These are phyloP conservation scores for Mucor plumbeus DNA, from an alignment of 371 early-diverging fungal species.

Conservation along the genomic window DNA sequence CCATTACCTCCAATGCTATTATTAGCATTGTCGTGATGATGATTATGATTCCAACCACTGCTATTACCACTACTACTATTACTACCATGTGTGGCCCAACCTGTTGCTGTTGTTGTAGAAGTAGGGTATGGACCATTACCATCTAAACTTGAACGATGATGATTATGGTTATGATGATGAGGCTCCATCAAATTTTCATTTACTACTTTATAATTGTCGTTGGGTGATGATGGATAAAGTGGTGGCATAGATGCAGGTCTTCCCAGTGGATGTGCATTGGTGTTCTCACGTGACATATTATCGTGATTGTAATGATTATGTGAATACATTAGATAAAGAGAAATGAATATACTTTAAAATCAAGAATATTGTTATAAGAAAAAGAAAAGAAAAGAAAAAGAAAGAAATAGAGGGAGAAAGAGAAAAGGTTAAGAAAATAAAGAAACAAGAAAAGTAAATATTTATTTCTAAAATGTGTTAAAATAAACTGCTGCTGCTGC, in stretches of 20 bases:
- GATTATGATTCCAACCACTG: slow-evolving; percentile 29
- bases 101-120: slow-evolving; percentile 11
- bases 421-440: background rate
- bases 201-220: background rate
- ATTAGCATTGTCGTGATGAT: background rate
- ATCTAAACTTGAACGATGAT: background rate
- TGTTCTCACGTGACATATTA: slow-evolving; percentile 17
- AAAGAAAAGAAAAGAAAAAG: slow-evolving; percentile 1
- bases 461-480: slow-evolving; percentile 5
- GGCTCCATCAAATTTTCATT: background rate
- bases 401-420: background rate
- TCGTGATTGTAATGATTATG: slow-evolving; percentile 17
- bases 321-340: slow-evolving; percentile 7
- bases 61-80: background rate
- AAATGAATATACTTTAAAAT: background rate
- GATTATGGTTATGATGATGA: background rate
- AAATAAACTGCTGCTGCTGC: slow-evolving; percentile 4
- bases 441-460: background rate
- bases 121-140: slow-evolving; percentile 12
- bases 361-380: background rate
- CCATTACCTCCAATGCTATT: slow-evolving; percentile 11
- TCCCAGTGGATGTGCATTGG: slow-evolving; percentile 28
- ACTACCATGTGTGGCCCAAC: slow-evolving; percentile 18
- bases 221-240: slow-evolving; percentile 5
- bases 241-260: slow-evolving; percentile 30